Base-by-base conservation (phyloP, 805 yeast genomes). In the Priceomyces castillae region DNA sequence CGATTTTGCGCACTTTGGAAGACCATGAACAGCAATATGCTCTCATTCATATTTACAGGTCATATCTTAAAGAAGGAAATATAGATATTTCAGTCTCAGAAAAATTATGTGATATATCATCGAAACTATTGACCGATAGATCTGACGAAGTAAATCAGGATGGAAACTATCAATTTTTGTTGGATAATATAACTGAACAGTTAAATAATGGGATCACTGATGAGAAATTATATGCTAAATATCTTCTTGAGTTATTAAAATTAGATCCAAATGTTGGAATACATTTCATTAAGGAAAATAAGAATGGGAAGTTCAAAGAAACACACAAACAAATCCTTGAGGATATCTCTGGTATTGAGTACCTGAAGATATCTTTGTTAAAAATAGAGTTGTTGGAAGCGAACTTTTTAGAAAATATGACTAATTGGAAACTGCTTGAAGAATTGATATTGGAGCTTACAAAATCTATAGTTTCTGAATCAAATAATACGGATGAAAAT, bases 381-480 rank as follows among this genome's bases (percentile, higher is more conserved):
- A 65, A 62, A 41, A 53, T 67, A 11, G 74, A 71, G 31, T 61
- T 61, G 37, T 48, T 67, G 16, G 74, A 71, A 46, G 54, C 62
- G 17, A 39, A 58, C 0, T 61, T 61, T 37, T 14, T 46, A 15
- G 68, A 62, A 10, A 50, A 47, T 10, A 40, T 42, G 2, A 43
- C 42, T 5, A 37, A 36, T 14, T 43, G 41, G 7, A 50, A 48
- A 11, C 23, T 34, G 9, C 28, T 51, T 7, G 49, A 51, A 14
- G 73, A 68, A 39, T 55, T 70, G 12, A 23, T 61, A 7, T 39
- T 37, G 0, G 69, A 66, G 39, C 47, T 65, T 12, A 19, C 55
- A 12, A 54, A 47, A n/a, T 49, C 55, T 38, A 34, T 67, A 9
- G 30, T 37, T 12, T 41, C 54, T 1, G 30, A 45, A 1, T 38